Percentiles rank a stretch among this genome's conserved stretches.
These are phyloP conservation scores for Erodium texanum DNA, from an alignment of 441 rosid species.

Conservation along the genomic window DNA sequence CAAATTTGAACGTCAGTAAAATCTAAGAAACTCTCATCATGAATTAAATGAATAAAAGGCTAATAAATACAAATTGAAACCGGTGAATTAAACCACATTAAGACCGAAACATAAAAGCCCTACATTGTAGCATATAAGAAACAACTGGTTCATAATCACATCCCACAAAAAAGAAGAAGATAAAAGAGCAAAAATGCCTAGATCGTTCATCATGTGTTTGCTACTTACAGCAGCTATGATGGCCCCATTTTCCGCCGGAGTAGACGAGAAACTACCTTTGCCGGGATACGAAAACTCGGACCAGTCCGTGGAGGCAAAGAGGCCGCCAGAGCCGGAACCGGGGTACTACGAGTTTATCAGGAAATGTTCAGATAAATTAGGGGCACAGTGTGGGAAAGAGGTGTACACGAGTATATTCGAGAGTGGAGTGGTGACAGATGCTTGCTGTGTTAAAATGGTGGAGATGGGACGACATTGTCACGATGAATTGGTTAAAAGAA, in stretches of 20 bases:
- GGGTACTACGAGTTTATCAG: background rate
- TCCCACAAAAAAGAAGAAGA: no score
- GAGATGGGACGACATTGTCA: slow-evolving; percentile 8
- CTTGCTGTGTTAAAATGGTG: background rate
- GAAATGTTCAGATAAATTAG: background rate
- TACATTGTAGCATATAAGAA: no score
- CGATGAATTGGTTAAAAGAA: background rate
- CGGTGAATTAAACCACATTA: no score
- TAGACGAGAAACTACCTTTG: background rate
- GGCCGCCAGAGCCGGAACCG: background rate
- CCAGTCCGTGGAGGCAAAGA: background rate
- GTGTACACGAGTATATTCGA: background rate
- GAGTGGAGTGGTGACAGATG: background rate
- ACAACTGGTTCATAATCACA: no score
- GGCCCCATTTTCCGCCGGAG: background rate
- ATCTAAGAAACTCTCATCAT: no score
- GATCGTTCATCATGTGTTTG: background rate
- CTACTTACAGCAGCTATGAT: background rate
- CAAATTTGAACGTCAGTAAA: no score
- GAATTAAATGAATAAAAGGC: no score
- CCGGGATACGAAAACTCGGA: background rate
- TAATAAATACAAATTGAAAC: no score
- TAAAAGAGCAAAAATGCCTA: no score
- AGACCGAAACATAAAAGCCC: no score
- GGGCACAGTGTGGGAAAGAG: background rate